These are phyloP conservation scores for Fusarium napiforme DNA, from an alignment of 2,329 filamentous ascomycete genomes.

Conservation along the genomic window DNA sequence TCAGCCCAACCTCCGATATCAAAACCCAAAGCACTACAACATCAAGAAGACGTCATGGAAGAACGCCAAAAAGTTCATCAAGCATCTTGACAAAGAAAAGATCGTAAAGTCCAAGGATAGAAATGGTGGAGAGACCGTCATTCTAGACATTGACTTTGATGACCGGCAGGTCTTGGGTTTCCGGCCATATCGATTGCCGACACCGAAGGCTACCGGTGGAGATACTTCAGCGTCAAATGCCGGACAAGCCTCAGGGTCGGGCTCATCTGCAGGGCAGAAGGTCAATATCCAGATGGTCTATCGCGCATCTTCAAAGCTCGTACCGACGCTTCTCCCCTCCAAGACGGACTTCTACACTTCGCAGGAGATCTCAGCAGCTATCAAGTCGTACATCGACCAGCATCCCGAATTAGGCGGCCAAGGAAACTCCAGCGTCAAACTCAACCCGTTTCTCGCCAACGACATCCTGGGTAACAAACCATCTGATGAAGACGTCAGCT, in stretches of 20 bases:
- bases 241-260: neutral
- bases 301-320: slow-evolving; percentile 30
- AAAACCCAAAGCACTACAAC: slow-evolving; percentile 30
- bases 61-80: slow-evolving; percentile 40
- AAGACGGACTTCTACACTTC: slow-evolving; percentile 37
- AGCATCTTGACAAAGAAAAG: slow-evolving; percentile 28
- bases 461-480: slow-evolving; percentile 31
- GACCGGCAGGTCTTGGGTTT: slow-evolving; percentile 23
- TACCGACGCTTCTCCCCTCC: slow-evolving; percentile 35
- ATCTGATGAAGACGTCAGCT: slow-evolving; percentile 29
- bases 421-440: slow-evolving; percentile 29
- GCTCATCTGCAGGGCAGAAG: slow-evolving; percentile 17
- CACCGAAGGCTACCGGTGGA: neutral
- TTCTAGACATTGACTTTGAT: slow-evolving; percentile 38
- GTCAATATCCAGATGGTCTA: slow-evolving; percentile 34
- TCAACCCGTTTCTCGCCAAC: slow-evolving; percentile 38
- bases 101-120: slow-evolving; percentile 34
- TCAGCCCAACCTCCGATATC: slow-evolving; percentile 36
- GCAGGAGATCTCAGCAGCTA: slow-evolving; percentile 31
- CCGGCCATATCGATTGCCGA: slow-evolving; percentile 34
- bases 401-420: slow-evolving; percentile 34
- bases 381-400: slow-evolving; percentile 38
- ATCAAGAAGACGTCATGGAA: slow-evolving; percentile 44
- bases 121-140: slow-evolving; percentile 40
- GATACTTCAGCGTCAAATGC: neutral